Base-by-base conservation (phyloP, 805 yeast species). In the Kazachstania africana region DNA sequence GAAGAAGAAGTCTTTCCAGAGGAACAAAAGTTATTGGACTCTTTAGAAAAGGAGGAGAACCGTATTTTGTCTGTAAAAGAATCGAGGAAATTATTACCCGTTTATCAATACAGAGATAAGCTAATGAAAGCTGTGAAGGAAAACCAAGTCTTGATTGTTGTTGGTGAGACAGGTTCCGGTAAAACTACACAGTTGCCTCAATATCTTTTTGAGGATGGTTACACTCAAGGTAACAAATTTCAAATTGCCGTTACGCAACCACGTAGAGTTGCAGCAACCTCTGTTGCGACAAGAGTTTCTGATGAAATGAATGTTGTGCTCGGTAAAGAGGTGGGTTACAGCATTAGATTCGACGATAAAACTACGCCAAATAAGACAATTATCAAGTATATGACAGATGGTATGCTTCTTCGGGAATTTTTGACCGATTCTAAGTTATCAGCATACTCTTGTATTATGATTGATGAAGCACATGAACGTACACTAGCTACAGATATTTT, bases 381-480 rank as follows among this genome's bases (percentile, higher is more conserved):
- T 10, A 66, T 91, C 32, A 88, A 88, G 59, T 91, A 91, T 55
- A 70, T 87, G 72, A 91, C 98, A 0, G 98, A 91, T 55, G 98
- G 98, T 67, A 82, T 85, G 84, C 64, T 91, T 14, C 62, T 87
- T 21, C 60, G 95, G 36, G 98, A 91, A 56, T 78, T 83, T 41
- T 57, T 87, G 21, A 62, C 68, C 1, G 96, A 87, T 50, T 82
- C 93, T 0, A 71, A 71, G 26, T 56, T 87, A 25, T 55, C 65
- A 1, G 60, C 57, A 2, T 88, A 87, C 49, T 72, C 91, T 2
- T 94, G 81, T 1, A 65, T 88, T 34, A 85, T 88, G 79, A 77
- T 88, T 29, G 98, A 88, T 57, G 98, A 88, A 56, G 98, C 98
- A 0, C 98, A 91, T 51, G 98, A 91, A 53, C 67, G 98, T 36